These are phyloP conservation scores for Termitomyces sp. DNA, from an alignment of 768 basidiomycete genomes.

Conservation along the genomic window DNA sequence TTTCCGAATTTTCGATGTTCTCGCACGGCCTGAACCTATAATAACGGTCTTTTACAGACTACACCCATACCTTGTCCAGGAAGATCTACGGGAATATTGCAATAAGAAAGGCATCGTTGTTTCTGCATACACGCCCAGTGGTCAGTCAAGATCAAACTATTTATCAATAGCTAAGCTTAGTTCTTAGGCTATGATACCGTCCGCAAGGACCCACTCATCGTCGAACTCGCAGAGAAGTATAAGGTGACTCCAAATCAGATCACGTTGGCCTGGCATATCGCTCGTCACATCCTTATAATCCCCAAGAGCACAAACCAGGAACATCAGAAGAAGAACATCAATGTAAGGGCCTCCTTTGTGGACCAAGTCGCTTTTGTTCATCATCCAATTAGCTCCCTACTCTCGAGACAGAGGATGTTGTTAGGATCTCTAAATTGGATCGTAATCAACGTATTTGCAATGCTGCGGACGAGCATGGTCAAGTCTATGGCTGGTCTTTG, in stretches of 20 bases:
- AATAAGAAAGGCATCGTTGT: conserved; percentile 45
- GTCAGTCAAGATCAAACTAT: conserved; percentile 20
- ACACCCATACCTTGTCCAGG: conserved; percentile 51
- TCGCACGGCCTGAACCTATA: not conserved
- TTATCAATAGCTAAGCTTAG: no score
- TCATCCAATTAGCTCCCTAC: conserved; percentile 28
- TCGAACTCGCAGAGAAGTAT: conserved; percentile 44
- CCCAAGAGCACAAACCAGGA: conserved; percentile 45
- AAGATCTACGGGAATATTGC: conserved; percentile 44
- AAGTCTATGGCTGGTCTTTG: conserved; percentile 35
- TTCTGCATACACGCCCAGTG: conserved; percentile 48
- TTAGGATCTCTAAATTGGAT: conserved; percentile 42
- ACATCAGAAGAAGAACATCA: conserved; percentile 48
- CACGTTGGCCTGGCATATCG: conserved; percentile 49
- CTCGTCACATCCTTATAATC: conserved; percentile 38
- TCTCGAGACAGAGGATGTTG: conserved; percentile 38
- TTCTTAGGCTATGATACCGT: conserved; percentile 37
- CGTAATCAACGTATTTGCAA: conserved; percentile 38
- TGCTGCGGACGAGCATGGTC: conserved; percentile 28
- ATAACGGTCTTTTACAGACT: conserved; percentile 23
- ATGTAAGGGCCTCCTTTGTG: conserved; percentile 26
- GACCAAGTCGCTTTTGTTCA: not conserved
- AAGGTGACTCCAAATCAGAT: conserved; percentile 43
- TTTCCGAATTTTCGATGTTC: not conserved
- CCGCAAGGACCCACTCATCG: conserved; percentile 41